Percentiles rank a stretch among this genome's conserved stretches.
phyloP scores from a whole-genome alignment of 257 asterid species.

The Capsicum baccatum region DNA sequence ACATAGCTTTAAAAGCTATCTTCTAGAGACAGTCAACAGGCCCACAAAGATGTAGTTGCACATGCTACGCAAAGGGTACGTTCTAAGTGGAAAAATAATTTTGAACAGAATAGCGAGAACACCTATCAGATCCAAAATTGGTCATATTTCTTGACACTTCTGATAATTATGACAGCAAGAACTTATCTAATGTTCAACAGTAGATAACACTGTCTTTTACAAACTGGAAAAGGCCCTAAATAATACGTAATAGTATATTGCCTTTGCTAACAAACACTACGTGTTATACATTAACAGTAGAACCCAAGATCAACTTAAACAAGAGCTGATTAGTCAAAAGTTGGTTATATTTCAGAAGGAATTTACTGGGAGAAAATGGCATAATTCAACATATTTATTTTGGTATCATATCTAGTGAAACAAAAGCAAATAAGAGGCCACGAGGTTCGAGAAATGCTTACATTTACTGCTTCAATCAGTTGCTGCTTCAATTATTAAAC shows the following conservation, averaged over 20 bases:
- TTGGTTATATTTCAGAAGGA: constrained; percentile 19
- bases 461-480: neutral
- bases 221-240: neutral
- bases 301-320: constrained; percentile 9
- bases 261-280: neutral
- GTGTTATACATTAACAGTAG: neutral
- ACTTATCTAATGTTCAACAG: constrained; percentile 7
- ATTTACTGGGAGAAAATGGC: neutral
- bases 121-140: neutral
- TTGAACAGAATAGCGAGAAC: neutral
- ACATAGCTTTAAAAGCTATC: neutral
- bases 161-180: neutral
- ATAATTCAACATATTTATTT: constrained; percentile 3
- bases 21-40: neutral
- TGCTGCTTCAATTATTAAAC: constrained; percentile 47
- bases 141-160: neutral
- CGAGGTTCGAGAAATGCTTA: constrained; percentile 4
- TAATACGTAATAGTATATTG: neutral
- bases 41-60: neutral
- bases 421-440: neutral
- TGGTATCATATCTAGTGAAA: neutral
- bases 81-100: neutral
- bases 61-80: too few relatives aligned
- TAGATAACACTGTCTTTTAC: neutral
- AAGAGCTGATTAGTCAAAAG: constrained; percentile 2